Percentiles rank a stretch among this genome's conserved stretches.
Evolutionary conservation across 352 stramenopile genomes (phyloP).

Genomic region (Pythium rhizo-oryzae): DNA sequence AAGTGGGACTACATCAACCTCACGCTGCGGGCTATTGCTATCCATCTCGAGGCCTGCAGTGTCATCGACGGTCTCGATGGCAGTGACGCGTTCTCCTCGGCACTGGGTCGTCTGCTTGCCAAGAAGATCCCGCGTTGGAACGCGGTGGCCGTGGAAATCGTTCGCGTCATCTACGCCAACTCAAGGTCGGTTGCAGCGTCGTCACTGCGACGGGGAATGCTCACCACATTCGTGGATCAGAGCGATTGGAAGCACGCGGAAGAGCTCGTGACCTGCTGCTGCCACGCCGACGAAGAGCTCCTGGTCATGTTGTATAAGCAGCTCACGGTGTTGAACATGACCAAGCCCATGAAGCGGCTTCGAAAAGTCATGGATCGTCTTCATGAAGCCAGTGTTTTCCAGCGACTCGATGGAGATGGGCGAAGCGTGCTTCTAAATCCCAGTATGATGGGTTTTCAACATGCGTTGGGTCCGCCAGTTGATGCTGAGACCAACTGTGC

Average conservation of each 20-base stretch:
- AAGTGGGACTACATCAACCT: slow-evolving; percentile 56
- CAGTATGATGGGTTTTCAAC: slow-evolving; percentile 6
- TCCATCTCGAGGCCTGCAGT: slow-evolving; percentile 16
- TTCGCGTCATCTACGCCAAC: slow-evolving; percentile 39
- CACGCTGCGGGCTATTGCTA: slow-evolving; percentile 39
- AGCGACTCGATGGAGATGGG: not conserved
- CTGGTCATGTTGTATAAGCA: slow-evolving; percentile 37
- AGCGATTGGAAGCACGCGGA: slow-evolving; percentile 57
- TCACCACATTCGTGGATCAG: slow-evolving; percentile 39
- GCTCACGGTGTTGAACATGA: slow-evolving; percentile 41
- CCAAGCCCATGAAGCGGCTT: slow-evolving; percentile 60
- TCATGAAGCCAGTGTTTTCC: not conserved
- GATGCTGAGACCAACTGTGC: slow-evolving; percentile 12
- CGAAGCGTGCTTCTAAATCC: not conserved
- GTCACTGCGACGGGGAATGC: slow-evolving; percentile 14
- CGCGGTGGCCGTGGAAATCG: slow-evolving; percentile 48
- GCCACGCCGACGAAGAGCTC: slow-evolving; percentile 30
- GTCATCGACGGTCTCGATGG: not conserved
- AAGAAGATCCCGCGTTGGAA: slow-evolving; percentile 41
- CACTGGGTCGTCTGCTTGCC: slow-evolving; percentile 37
- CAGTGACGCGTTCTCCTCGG: slow-evolving; percentile 12
- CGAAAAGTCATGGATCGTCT: slow-evolving; percentile 28
- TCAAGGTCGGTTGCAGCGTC: not conserved
- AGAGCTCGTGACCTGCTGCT: slow-evolving; percentile 30
- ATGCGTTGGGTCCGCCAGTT: slow-evolving; percentile 12